Conservation (phyloP, 768 basidiomycete genomes). For the Ramaria rubella region DNA sequence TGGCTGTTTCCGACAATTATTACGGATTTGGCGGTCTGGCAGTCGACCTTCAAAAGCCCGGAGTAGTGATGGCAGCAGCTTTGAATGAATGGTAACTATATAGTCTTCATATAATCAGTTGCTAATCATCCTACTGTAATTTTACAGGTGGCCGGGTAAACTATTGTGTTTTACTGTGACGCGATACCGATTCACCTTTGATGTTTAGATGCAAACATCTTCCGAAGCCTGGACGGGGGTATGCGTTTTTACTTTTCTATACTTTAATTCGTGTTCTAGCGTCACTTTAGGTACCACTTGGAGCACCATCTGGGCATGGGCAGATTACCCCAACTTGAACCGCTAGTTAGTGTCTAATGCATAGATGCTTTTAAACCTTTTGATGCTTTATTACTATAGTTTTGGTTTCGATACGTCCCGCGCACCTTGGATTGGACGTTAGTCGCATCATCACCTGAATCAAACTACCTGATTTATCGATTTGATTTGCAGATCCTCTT, state of each 20-base stretch:
- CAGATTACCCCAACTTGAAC: slow-evolving; percentile 30
- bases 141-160: neutral
- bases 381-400: neutral
- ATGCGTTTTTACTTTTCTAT: slow-evolving; percentile 11
- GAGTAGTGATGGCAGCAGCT: slow-evolving; percentile 62
- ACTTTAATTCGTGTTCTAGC: neutral
- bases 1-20: neutral
- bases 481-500: slow-evolving; percentile 34
- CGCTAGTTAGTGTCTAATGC: slow-evolving; percentile 35
- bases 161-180: neutral
- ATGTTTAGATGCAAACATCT: slow-evolving; percentile 62
- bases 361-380: neutral
- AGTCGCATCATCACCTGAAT: slow-evolving; percentile 31
- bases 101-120: neutral
- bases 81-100: slow-evolving; percentile 45
- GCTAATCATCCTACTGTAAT: neutral
- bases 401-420: slow-evolving; percentile 43
- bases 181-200: slow-evolving; percentile 13
- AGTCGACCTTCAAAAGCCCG: slow-evolving; percentile 53
- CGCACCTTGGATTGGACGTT: slow-evolving; percentile 55
- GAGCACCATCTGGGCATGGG: slow-evolving; percentile 54
- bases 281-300: slow-evolving; percentile 31
- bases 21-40: slow-evolving; percentile 35
- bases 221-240: slow-evolving; percentile 52
- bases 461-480: slow-evolving; percentile 9